Percentiles rank a stretch among this genome's conserved stretches.
These are phyloP conservation scores for Limonomyces culmigenus DNA, from an alignment of 1,284 basidiomycete species.

Conservation along the genomic window DNA sequence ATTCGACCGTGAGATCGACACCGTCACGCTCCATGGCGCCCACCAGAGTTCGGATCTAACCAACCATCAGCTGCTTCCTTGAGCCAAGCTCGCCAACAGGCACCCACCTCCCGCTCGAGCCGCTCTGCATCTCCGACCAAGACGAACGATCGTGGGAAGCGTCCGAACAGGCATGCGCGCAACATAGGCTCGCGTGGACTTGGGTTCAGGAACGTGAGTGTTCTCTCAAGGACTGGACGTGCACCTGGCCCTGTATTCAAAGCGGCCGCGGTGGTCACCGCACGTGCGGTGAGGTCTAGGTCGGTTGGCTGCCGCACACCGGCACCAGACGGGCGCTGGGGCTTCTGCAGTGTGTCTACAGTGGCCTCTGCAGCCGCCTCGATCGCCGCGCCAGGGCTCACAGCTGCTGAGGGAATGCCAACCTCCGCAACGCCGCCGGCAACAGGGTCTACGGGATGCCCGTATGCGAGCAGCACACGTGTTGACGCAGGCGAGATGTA, in stretches of 20 bases:
- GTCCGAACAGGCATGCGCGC: conserved; percentile 22
- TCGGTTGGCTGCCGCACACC: background rate
- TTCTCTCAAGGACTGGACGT: background rate
- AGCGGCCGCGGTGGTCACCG: background rate
- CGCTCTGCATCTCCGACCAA: conserved; percentile 22
- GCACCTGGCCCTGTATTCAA: background rate
- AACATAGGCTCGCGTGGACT: conserved; percentile 9
- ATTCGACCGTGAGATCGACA: conserved; percentile 15
- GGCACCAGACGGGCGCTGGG: too few relatives aligned
- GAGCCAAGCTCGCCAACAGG: too few relatives aligned
- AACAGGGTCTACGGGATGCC: conserved; percentile 4
- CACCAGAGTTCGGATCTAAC: conserved; percentile 8
- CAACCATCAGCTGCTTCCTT: too few relatives aligned
- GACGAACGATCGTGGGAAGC: conserved; percentile 25
- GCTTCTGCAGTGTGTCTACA: too few relatives aligned
- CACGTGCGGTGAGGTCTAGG: too few relatives aligned
- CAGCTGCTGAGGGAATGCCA: background rate
- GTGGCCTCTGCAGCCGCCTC: background rate
- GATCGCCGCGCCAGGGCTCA: background rate
- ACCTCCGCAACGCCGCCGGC: conserved; percentile 8
- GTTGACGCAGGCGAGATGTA: conserved; percentile 29
- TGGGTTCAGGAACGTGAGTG: conserved; percentile 3
- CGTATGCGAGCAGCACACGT: conserved; percentile 20
- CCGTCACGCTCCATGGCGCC: conserved; percentile 18
- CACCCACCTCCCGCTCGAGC: conserved; percentile 18